Evolutionary conservation across 2,329 filamentous ascomycete species (phyloP), one percentile per base, ranked within the genome.

Genomic region (Epichloe brachyelytri): DNA sequence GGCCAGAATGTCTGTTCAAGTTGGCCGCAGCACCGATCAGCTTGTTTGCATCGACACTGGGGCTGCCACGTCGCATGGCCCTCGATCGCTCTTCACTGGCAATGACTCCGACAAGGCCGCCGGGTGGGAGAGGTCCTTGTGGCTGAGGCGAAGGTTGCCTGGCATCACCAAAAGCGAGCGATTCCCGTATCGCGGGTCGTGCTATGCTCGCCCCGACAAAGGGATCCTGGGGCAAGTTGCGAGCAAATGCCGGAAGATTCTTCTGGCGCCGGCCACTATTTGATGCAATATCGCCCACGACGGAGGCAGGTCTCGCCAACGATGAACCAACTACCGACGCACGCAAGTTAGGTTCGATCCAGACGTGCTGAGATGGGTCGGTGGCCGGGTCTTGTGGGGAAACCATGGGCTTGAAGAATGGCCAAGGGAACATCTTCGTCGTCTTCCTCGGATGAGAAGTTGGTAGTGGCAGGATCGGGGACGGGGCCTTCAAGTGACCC

Each of bases 381-480:
- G 88, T 14, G 88, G 85, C 17, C 86, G 79, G 59, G 80, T 84
- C 67, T 82, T 88, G 65, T 82, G 0, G 89, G 89, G 60, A 95
- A 95, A 2, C 89, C 89, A 63, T 95, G 88, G 2, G 89, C 89
- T 50, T 88, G 86, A 19, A 95, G 72, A 57, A 95, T 93, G 12
- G 83, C 89, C 40, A 95, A 71, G 0, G 89, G 89, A 12, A 95
- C 79, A 60, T 95, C 89, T 52, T 95, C 89, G 58, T 95, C 89
- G 47, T 95, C 89, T 58, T 95, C 89, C 52, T 90, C 86, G 38
- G 88, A 85, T 1, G 82, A 83, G 4, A 62, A 68, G n/a, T 77
- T 75, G 0, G 72, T 71, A 0, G 71, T 71, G 2, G 65, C 64
- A 49, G 55, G 68, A 22, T 61, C 70, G 46, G 62, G 46, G 60